Base-by-base conservation (phyloP, 352 stramenopile species). In the Globisporangium megalacanthum region DNA sequence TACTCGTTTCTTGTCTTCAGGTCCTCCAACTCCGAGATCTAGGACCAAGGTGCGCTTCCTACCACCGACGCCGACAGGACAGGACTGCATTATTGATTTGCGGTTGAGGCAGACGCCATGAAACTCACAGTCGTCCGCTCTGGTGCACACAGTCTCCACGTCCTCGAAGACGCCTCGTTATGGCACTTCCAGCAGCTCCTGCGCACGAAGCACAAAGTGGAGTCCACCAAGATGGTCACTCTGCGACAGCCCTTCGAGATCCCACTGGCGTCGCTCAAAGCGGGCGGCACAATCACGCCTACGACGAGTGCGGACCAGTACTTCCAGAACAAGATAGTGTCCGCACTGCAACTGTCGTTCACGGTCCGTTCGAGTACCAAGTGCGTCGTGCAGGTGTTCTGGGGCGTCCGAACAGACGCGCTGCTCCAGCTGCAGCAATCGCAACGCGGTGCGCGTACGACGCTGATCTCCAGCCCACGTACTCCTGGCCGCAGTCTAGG, bases 161-260 rank as follows among this genome's bases (percentile, higher is more conserved):
- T 85, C 49, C 66, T 88, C 31, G 64, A 60, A n/a, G 54, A 71
- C 53, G 72, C 73, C 51, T 82, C 75, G 31, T 75, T 85, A 66
- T 82, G 75, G 78, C 75, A 88, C 54, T 73, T 88, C 25, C 69
- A 86, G 54, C 78, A 88, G 52, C 72, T 88, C 15, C 42, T 85
- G 48, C 70, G 74, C 46, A 79, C 69, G 10, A 82, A 77, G 25
- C 52, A 68, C 15, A 66, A 85, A 47, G 35, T 57, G 2, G 37
- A 52, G 6, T 62, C 69, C 4, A 63, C 61, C 9, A 60, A 66
- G 33, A 86, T 88, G 78, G 54, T 63, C 37, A 67, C 70, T 6
- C 55, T 86, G 19, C 58, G 52, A 1, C 49, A 86, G 14, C 73
- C 70, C 9, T 86, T 85, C 51, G 74, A 80, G 31, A 48, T 88